Percentiles rank a stretch among this genome's conserved stretches.
These are phyloP conservation scores for Exophiala phaeomuriformis DNA, from an alignment of 2,329 filamentous ascomycete genomes.

Conservation along the genomic window DNA sequence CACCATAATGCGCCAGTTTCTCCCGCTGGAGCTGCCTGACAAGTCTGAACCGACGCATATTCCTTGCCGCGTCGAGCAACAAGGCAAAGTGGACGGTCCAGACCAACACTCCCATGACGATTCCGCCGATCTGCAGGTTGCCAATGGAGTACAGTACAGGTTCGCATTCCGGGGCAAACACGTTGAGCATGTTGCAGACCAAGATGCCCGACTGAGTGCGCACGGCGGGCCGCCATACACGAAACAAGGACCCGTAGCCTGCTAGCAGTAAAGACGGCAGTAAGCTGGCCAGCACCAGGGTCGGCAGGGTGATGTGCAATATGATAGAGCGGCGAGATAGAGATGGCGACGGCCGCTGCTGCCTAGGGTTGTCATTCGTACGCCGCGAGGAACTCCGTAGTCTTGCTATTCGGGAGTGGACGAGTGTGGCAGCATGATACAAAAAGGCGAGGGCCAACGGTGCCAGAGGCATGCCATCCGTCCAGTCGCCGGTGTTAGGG, in stretches of 20 bases:
- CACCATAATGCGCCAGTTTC: conserved; percentile 18
- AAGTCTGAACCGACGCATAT: conserved; percentile 11
- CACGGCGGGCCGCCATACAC: conserved; percentile 27
- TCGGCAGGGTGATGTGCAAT: conserved; percentile 15
- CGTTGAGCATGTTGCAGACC: conserved; percentile 27
- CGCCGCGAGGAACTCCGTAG: background rate
- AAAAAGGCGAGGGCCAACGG: conserved; percentile 25
- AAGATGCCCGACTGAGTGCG: conserved; percentile 20
- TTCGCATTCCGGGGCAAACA: conserved; percentile 29
- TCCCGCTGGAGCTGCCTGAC: conserved; percentile 19
- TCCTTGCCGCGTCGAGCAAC: conserved; percentile 13
- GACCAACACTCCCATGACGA: conserved; percentile 28
- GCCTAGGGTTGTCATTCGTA: background rate
- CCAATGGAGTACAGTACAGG: conserved; percentile 30
- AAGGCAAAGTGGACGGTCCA: conserved; percentile 25
- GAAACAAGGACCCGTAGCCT: conserved; percentile 29
- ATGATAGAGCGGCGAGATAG: conserved; percentile 5
- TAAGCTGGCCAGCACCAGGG: conserved; percentile 23
- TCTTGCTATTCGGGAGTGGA: conserved; percentile 6
- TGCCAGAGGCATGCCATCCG: conserved; percentile 30
- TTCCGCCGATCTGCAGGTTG: conserved; percentile 29
- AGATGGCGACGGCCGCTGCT: background rate
- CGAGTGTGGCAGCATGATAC: conserved; percentile 14
- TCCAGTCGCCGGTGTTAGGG: conserved; percentile 29
- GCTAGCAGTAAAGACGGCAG: conserved; percentile 28